A percentile compares a stretch with the other conserved stretches of the same genome.
Conservation (phyloP, 345 rosid species). For the Reutealis trisperma region DNA sequence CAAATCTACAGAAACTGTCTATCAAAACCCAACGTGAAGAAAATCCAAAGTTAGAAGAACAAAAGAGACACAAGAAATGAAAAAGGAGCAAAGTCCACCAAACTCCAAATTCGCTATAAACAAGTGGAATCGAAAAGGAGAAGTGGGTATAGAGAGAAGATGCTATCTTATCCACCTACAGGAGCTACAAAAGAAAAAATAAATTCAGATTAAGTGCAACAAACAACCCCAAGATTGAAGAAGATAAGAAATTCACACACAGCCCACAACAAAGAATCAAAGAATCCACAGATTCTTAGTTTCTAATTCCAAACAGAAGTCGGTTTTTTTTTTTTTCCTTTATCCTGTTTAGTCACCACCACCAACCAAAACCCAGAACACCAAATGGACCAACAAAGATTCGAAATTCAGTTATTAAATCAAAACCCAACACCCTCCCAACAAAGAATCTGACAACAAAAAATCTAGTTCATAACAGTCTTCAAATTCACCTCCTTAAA, state of each 20-base stretch:
- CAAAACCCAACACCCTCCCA: constrained; percentile 15
- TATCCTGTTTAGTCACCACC: constrained; percentile 21
- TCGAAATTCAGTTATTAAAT: constrained; percentile 24
- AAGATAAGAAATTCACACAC: constrained; percentile 29
- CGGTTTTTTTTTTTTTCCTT: constrained; percentile 4
- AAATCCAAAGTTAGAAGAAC: constrained; percentile 31
- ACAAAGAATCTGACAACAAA: constrained; percentile 37
- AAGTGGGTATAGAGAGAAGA: constrained; percentile 16
- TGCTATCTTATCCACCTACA: constrained; percentile 44
- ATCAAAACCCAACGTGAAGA: constrained; percentile 44
- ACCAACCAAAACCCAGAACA: constrained; percentile 40
- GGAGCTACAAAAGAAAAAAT: constrained; percentile 12
- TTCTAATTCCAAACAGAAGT: constrained; percentile 41
- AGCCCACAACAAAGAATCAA: constrained; percentile 34
- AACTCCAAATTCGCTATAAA: constrained; percentile 29
- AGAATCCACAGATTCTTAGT: constrained; percentile 41
- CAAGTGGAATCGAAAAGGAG: constrained; percentile 26
- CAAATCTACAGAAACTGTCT: constrained; percentile 45
- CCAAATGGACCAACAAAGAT: constrained; percentile 37
- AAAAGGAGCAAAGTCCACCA: constrained; percentile 11
- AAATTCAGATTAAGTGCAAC: constrained; percentile 24
- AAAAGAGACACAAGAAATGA: constrained; percentile 9
- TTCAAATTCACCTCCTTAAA: constrained; percentile 6
- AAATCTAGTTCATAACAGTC: constrained; percentile 22
- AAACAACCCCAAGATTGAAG: constrained; percentile 26